These are phyloP conservation scores for Colletotrichum chlorophyti DNA, from an alignment of 2,329 filamentous ascomycete genomes.

Conservation along the genomic window DNA sequence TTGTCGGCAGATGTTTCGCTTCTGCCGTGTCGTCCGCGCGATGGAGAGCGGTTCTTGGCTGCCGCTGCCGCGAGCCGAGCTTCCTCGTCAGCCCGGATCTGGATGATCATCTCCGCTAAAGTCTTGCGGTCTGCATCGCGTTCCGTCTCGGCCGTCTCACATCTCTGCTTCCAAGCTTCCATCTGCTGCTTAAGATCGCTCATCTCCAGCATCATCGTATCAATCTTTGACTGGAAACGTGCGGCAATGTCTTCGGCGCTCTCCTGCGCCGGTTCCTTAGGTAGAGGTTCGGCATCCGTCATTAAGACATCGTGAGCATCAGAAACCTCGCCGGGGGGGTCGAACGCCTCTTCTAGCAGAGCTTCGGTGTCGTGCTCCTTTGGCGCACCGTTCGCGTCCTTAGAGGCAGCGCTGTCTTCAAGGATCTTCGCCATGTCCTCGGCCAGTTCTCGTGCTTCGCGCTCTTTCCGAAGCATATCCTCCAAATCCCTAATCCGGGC, in stretches of 20 bases:
- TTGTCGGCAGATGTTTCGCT: constrained; percentile 16
- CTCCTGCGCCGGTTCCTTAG: constrained; percentile 39
- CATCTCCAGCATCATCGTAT: constrained; percentile 81
- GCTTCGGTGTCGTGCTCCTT: constrained; percentile 45
- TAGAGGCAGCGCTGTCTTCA: constrained; percentile 59
- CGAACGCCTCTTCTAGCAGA: constrained; percentile 53
- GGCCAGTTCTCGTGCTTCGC: constrained; percentile 80
- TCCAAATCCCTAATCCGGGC: constrained; percentile 83
- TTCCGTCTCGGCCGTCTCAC: constrained; percentile 82
- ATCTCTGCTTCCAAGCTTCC: constrained; percentile 77
- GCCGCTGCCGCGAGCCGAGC: constrained; percentile 50
- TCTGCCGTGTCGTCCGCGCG: constrained; percentile 33
- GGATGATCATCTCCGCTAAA: constrained; percentile 86
- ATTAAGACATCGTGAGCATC: constrained; percentile 35
- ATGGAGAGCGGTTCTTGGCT: constrained; percentile 47
- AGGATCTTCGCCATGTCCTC: constrained; percentile 81
- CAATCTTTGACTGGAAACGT: constrained; percentile 73
- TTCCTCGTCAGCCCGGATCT: constrained; percentile 75
- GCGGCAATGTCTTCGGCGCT: constrained; percentile 43
- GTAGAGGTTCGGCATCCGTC: constrained; percentile 24
- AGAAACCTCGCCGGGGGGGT: constrained; percentile 46
- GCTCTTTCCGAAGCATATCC: constrained; percentile 77
- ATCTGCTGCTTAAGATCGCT: constrained; percentile 81
- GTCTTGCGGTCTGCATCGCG: constrained; percentile 74
- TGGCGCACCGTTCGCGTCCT: constrained; percentile 45